Evolutionary conservation across 129 eudicot species (phyloP), one percentile per base, ranked within the genome.

Genomic region (Saposhnikovia divaricata): DNA sequence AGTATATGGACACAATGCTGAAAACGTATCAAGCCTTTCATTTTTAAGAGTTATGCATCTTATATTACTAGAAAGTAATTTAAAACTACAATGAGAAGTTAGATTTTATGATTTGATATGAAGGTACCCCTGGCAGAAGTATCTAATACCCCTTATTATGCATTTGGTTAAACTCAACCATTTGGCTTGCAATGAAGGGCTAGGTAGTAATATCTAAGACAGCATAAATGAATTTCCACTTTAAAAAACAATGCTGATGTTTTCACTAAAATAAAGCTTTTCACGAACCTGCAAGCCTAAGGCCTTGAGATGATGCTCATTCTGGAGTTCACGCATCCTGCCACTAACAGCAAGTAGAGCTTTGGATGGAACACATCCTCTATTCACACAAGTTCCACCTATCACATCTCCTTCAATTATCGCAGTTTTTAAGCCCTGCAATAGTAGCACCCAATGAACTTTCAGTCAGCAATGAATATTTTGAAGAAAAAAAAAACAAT

Each of bases 341-440:
- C 98, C 96, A 83, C 98, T 89, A 57, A 91, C 98, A 74, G 98
- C 98, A 42, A 93, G 93, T 77, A 93, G 93, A 57, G 98, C 98
- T 83, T 93, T 93, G 43, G 98, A 93, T 82, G 98, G 98, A 77
- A 93, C 98, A 83, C 98, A 91, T 7, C 98, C 98, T 83, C 98
- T 81, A 83, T 93, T 93, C 79, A 93, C 96, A 82, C 98, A 93
- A 70, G 98, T 93, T 77, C 98, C 96, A 0, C 97, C 98, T 68
- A 93, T 85, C 77, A 93, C 97, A 85, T 89, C 98, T 39, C 98
- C 98, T 81, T 93, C 98, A 12, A 93, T 89, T 75, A 93, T 89
- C 37, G 97, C 98, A 43, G 98, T 93, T 89, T 91, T 93, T 9
- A 93, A 89, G 69, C 98, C 98, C 98, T 93, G 93, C 42, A 77